Evolutionary conservation across 352 stramenopile genomes (phyloP).

Genomic region (Aphanomyces stellatus): DNA sequence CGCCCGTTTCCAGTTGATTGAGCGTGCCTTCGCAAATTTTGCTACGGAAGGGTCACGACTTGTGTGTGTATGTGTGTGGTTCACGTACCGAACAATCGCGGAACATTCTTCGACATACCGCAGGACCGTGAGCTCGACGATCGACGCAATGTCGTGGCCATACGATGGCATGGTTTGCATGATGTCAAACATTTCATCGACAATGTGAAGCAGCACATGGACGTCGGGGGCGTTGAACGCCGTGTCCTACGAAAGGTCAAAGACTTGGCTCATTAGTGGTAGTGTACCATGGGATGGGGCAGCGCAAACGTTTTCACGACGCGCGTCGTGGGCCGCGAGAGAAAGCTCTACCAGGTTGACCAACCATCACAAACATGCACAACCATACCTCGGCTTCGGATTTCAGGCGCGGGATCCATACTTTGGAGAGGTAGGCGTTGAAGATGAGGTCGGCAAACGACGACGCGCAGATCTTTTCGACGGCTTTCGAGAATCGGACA

Average conservation of each 20-base stretch:
- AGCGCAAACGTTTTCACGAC: neutral
- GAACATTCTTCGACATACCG: conserved; percentile 69
- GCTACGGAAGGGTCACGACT: conserved; percentile 21
- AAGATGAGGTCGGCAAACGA: conserved; percentile 40
- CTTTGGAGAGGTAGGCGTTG: conserved; percentile 42
- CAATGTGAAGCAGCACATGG: conserved; percentile 64
- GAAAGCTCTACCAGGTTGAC: neutral
- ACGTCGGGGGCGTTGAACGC: conserved; percentile 19
- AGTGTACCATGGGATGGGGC: neutral
- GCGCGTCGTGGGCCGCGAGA: neutral
- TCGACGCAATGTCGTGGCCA: conserved; percentile 41
- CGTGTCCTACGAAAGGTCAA: neutral
- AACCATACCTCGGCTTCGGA: conserved; percentile 35
- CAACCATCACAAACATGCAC: neutral
- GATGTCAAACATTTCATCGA: conserved; percentile 55
- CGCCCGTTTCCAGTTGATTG: conserved; percentile 54
- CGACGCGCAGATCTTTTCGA: conserved; percentile 29
- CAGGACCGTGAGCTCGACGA: conserved; percentile 52
- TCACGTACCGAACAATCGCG: conserved; percentile 31
- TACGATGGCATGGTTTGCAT: conserved; percentile 62
- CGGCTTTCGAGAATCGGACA: conserved; percentile 44
- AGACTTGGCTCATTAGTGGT: neutral
- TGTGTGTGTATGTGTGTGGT: neutral
- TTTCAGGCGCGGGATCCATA: conserved; percentile 73
- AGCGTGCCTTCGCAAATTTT: conserved; percentile 69